Base-by-base conservation (phyloP, 2,329 filamentous ascomycete species). In the Cordyceps cicadae region DNA sequence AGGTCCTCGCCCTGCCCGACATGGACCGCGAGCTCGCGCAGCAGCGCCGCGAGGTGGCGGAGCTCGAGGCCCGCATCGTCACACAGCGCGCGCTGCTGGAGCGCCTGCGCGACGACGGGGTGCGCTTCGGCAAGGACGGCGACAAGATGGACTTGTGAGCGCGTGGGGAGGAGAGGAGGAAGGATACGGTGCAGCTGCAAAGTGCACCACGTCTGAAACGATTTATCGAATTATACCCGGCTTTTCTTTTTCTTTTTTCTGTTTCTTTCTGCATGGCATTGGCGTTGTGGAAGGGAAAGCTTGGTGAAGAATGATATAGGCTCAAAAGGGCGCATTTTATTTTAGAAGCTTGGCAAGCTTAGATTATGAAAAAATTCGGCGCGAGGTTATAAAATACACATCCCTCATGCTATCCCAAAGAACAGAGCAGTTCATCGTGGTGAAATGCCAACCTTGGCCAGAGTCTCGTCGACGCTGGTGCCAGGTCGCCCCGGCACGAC, bases 11-110 rank as follows among this genome's bases (percentile, higher is more conserved):
- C 32, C 72, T 94, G 66, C 88, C 87, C 11, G 89, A 92, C 73
- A 84, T 93, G 70, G 77, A 83, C 19, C 80, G 89, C 58, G 81
- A 78, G 5, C 75, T 87, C 15, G 79, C 79, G 61, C 87, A 91
- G 70, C 90, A 93, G 75, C 79, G 87, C 66, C 80, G 79, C 15
- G 89, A 93, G 77, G 88, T 92, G 21, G 72, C 68, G 43, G 80
- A 84, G 66, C 76, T 92, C 51, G 85, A 91, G 74, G 79, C 77
- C 52, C 79, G 81, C 68, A 87, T 91, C 49, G 73, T 73, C 66
- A 76, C 75, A 69, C 87, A 92, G 77, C 82, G 80, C 60, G 78
- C 77, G 43, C 77, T 86, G 64, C 73, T 90, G 60, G 76, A 74
- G 60, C 71, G 72, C 58, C 71, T 90, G 68, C 77, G 80, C 63